Base-by-base conservation (phyloP, 2,329 filamentous ascomycete genomes). In the Ilyonectria sp. region DNA sequence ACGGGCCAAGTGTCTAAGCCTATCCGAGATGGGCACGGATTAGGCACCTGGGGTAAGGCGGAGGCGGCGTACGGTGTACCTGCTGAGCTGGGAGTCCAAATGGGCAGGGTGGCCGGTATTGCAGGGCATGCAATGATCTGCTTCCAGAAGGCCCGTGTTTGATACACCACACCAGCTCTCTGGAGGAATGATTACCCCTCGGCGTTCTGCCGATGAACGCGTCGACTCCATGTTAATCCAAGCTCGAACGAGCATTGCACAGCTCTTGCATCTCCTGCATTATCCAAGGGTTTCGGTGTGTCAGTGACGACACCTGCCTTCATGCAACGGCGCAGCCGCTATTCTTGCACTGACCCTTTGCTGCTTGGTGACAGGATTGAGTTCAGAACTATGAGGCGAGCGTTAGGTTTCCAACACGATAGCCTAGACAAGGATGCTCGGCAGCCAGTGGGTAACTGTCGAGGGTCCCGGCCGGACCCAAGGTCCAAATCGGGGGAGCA, bases 31-130 rank as follows among this genome's bases (percentile, higher is more conserved):
- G 46, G 59, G 62, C 70, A 71, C 66, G 64, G 68, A 75, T 74
- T 72, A 60, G 54, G 55, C 64, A 68, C 69, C 74, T 75, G 71
- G 74, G 73, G 71, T 76, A 76, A 74, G 74, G 72, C 70, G 70
- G 70, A 74, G 63, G 69, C 59, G 55, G 46, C 62, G 68, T 35
- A 21, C 11, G 50, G 31, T 35, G 31, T 53, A 11, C 50, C 50
- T 54, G 49, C 60, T 59, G 65, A 37, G 50, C 35, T 54, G 57
- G 64, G 56, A 73, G 61, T 59, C 58, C 43, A 63, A 66, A 73
- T 60, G 50, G 68, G 63, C 53, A 74, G 60, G 60, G 63, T 64
- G 56, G 33, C 68, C 67, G 65, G 74, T 60, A 74, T 69, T 71
- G 60, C 56, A 71, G 60, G 65, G 63, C 66, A 68, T 55, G 43